Percentiles rank a stretch among this genome's conserved stretches.
phyloP scores from a whole-genome alignment of 768 basidiomycete genomes.

The Mycena vitilis region DNA sequence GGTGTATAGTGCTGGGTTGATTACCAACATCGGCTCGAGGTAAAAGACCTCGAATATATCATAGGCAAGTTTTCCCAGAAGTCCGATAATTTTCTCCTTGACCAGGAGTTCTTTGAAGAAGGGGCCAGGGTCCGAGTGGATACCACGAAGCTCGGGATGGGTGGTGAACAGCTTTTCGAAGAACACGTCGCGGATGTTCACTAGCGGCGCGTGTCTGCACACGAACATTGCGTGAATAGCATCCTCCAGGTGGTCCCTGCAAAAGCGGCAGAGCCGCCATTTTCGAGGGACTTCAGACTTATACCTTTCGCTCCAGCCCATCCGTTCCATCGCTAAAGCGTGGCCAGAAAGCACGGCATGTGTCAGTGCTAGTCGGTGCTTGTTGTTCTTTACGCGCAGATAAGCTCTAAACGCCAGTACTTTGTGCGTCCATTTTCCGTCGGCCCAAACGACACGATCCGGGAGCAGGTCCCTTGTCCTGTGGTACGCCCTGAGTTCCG shows the following conservation, averaged over 20 bases:
- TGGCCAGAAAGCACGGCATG: not conserved
- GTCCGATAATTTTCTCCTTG: conserved; percentile 13
- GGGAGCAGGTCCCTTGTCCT: too few species aligned
- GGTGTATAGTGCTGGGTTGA: conserved; percentile 13
- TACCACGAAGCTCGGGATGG: not conserved
- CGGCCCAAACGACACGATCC: too few species aligned
- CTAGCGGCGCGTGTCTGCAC: too few species aligned
- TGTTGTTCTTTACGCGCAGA: not conserved
- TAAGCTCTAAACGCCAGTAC: not conserved
- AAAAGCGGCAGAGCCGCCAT: conserved; percentile 6
- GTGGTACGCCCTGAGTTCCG: too few species aligned
- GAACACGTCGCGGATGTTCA: too few species aligned
- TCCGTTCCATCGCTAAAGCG: too few species aligned
- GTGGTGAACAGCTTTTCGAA: not conserved
- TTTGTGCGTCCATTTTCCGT: not conserved
- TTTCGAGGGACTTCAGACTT: not conserved
- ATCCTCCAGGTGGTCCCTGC: too few species aligned
- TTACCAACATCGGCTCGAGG: conserved; percentile 14
- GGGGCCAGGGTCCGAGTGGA: too few species aligned
- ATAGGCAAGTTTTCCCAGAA: conserved; percentile 7
- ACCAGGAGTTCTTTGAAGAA: not conserved
- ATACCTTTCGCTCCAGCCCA: not conserved
- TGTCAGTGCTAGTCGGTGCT: not conserved
- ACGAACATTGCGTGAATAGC: too few species aligned
- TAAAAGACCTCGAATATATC: conserved; percentile 11